phyloP scores from a whole-genome alignment of 1,284 basidiomycete species.

The Flammula alnicola region DNA sequence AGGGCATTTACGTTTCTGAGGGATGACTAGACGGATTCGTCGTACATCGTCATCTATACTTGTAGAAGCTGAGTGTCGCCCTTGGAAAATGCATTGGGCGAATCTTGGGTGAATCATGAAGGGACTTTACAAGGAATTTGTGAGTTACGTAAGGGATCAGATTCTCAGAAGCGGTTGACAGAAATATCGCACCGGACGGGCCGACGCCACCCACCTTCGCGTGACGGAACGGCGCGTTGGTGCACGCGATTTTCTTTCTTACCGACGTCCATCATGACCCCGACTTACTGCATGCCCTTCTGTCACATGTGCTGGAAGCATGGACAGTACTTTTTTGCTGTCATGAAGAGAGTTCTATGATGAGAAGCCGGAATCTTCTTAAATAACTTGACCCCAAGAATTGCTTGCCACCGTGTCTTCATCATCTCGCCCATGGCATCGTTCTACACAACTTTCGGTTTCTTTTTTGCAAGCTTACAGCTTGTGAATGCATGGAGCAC shows the following conservation, averaged over 20 bases:
- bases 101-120: no score
- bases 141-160: no score
- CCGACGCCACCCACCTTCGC: no score
- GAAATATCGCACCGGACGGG: no score
- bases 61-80: no score
- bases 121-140: no score
- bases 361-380: not conserved
- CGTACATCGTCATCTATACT: no score
- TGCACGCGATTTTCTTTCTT: not conserved
- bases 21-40: no score
- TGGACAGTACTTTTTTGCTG: not conserved
- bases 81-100: no score
- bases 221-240: not conserved
- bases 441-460: not conserved
- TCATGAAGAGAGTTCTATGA: not conserved
- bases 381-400: not conserved
- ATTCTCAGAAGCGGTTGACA: no score
- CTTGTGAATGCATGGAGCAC: constrained; percentile 47
- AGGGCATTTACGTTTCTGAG: no score
- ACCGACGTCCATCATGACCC: constrained; percentile 5
- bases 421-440: not conserved
- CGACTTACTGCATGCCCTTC: constrained; percentile 3
- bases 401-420: not conserved
- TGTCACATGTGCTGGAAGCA: constrained; percentile 3
- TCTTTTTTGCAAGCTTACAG: constrained; percentile 2